Evolutionary conservation across 495 filamentous ascomycete genomes (phyloP), one percentile per base, ranked within the genome.

Genomic region (Xylaria grammica): DNA sequence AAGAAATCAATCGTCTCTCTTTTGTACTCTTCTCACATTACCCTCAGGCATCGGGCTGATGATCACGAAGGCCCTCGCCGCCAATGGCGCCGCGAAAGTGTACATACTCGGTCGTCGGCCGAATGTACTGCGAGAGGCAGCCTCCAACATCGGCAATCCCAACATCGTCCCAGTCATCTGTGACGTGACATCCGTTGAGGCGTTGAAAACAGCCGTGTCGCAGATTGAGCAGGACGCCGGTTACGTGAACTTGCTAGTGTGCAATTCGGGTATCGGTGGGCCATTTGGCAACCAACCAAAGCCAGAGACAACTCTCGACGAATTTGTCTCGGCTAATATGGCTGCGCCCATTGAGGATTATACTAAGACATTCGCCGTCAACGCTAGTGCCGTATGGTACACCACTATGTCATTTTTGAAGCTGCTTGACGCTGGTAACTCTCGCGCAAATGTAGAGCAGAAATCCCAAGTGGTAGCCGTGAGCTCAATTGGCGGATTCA

Each of bases 31-130:
- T 57, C 63, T 53, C 3, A 59, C 24, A 32, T 51, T 29, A 30
- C 46, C 59, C 60, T 48, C 44, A 89, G 89, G 89, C 15, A 88
- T 91, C 67, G 89, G 89, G 20, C 73, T 85, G 17, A 87, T 87
- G 81, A 90, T 91, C 74, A 81, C 89, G 9, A 82, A 82, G 62
- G 87, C 88, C 27, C 82, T 93, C 4, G 87, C 79, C 27, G 63
- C 68, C 36, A 88, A 89, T 67, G 90, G 90, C 13, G 90, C 90
- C 9, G 64, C 76, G 15, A 87, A 86, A 60, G 85, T 93, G 26
- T 93, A 91, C 82, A 91, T 93, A 54, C 68, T 89, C 42, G 89
- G 89, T n/a, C 81, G 90, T 29, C 83, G 89, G 10, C 69, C 83
- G 42, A 80, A 87, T 20, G 75, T 84, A 0, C 82, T 90, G 0